Base-by-base conservation (phyloP, 164 flowering plant species). In the Piper longum region DNA sequence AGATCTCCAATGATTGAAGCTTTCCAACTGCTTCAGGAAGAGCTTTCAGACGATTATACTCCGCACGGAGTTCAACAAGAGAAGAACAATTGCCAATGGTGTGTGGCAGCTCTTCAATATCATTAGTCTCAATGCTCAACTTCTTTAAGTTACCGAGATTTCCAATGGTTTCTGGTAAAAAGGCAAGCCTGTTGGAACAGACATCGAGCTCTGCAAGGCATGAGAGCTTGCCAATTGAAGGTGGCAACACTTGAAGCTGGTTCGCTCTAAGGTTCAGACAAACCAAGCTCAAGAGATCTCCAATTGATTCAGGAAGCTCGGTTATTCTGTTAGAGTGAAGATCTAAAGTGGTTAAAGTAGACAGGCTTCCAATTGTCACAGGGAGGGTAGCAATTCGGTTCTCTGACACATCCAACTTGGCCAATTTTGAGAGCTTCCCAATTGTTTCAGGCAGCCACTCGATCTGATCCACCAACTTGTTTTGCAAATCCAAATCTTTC, bases 21-120 rank as follows among this genome's bases (percentile, higher is more conserved):
- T 77, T 80, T 42, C 97, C 97, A 6, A 88, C 75, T 63, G 98
- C 98, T 72, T 91, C 98, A 0, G 98, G 98, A 52, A 91, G 85
- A 39, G 95, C 98, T 74, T 85, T 91, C 54, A 91, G 85, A 57
- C 80, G 70, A 74, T 91, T 91, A 70, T 83, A 88, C 58, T 88
- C 98, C 16, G 83, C 91, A 11, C 63, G 83, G 59, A 91, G 80
- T 82, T 88, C 95, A 66, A 70, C 72, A 17, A 91, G 86, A 0
- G 87, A 83, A 63, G 82, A 41, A 65, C 98, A 91, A 5, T 75
- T 70, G 43, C 91, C 87, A 58, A 91, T 87, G 9, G 81, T 76
- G 69, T 86, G 81, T 2, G 98, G 96, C 55, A 91, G 67, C 71
- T 91, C 98, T 63, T 88, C 98, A n/a, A 91, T 70, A 54, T 85